Evolutionary conservation across 805 yeast species (phyloP).

Genomic region (Yarrowia sp.): DNA sequence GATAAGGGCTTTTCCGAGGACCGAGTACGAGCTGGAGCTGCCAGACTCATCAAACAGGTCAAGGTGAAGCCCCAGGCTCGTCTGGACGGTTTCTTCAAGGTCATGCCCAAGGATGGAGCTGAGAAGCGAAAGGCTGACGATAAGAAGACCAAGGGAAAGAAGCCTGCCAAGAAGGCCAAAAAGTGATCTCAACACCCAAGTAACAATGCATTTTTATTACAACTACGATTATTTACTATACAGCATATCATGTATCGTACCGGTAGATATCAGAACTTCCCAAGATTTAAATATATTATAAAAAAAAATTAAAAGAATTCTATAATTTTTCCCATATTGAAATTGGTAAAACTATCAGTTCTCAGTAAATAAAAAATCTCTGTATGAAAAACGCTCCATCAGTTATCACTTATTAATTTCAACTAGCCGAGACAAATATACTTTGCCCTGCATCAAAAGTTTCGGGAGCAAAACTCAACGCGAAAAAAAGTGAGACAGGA

Average conservation of each 20-base stretch:
- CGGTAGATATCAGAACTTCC: too few relatives aligned
- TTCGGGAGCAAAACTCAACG: not conserved
- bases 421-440: not conserved
- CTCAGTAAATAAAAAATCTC: too few relatives aligned
- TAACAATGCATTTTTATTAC: too few relatives aligned
- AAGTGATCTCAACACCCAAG: constrained; percentile 24
- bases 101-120: constrained; percentile 46
- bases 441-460: not conserved
- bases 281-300: too few relatives aligned
- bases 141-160: constrained; percentile 35
- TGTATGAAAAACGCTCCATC: too few relatives aligned
- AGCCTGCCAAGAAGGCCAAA: constrained; percentile 28
- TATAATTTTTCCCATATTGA: too few relatives aligned
- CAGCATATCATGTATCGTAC: too few relatives aligned
- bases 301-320: too few relatives aligned
- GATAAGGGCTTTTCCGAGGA: constrained; percentile 93
- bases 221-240: too few relatives aligned
- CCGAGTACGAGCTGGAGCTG: constrained; percentile 82
- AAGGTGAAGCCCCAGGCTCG: constrained; percentile 88
- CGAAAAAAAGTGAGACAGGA: not conserved
- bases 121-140: constrained; percentile 41
- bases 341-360: too few relatives aligned
- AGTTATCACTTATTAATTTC: too few relatives aligned
- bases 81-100: constrained; percentile 85
- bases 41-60: constrained; percentile 75